These are phyloP conservation scores for Friedmanniomyces endolithicus DNA, from an alignment of 495 filamentous ascomycete genomes.

Conservation along the genomic window DNA sequence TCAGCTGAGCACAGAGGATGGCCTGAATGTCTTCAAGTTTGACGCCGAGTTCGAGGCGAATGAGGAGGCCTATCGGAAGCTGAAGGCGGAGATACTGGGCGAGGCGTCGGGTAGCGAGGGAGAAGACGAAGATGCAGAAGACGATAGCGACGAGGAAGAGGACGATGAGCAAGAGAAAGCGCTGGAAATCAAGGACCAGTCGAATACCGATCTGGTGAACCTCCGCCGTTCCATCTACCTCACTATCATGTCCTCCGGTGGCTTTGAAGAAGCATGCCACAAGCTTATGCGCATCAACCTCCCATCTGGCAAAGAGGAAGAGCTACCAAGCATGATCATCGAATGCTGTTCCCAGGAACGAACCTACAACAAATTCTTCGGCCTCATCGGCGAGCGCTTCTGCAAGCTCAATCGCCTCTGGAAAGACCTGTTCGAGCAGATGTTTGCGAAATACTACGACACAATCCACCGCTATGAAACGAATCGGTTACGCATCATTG, in stretches of 20 bases:
- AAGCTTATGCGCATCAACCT: constrained; percentile 61
- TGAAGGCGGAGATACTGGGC: constrained; percentile 88
- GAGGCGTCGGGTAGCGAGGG: constrained; percentile 68
- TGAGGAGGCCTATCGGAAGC: constrained; percentile 75
- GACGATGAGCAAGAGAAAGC: constrained; percentile 58
- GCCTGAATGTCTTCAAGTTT: constrained; percentile 88
- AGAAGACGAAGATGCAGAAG: constrained; percentile 57
- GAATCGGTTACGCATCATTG: constrained; percentile 85
- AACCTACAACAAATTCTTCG: constrained; percentile 94
- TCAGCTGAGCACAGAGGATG: constrained; percentile 71
- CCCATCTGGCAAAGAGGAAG: constrained; percentile 74
- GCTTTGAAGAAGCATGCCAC: constrained; percentile 91
- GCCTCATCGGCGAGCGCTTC: constrained; percentile 85
- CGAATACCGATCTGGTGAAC: constrained; percentile 87
- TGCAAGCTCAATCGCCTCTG: constrained; percentile 90
- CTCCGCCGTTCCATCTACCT: constrained; percentile 89
- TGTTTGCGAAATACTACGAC: constrained; percentile 87
- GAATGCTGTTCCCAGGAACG: constrained; percentile 92
- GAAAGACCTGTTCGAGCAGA: constrained; percentile 78
- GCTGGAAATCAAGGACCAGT: constrained; percentile 95
- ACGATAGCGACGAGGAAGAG: constrained; percentile 68
- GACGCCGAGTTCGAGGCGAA: constrained; percentile 82
- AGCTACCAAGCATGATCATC: constrained; percentile 90
- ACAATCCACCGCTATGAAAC: constrained; percentile 96
- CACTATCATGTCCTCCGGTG: constrained; percentile 88